Conservation (phyloP, 441 rosid genomes). For the Erysimum cheiri region DNA sequence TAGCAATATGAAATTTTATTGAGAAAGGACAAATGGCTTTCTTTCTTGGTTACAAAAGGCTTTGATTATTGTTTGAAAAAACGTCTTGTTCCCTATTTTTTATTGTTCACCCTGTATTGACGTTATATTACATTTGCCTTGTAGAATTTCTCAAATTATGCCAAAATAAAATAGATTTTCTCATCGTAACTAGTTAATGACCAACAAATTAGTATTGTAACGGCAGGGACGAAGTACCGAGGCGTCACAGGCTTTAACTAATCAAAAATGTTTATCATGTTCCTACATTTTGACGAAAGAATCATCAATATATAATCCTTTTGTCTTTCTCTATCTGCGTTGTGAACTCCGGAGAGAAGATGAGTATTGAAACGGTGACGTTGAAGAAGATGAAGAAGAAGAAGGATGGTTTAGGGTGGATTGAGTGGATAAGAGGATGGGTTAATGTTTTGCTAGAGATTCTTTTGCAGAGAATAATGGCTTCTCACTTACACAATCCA, state of each 20-base stretch:
- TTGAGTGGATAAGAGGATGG: conserved; percentile 91
- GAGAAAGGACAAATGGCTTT: neutral
- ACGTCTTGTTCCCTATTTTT: neutral
- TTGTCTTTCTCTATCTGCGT: conserved; percentile 11
- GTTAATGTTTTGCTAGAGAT: conserved; percentile 60
- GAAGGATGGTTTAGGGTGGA: conserved; percentile 75
- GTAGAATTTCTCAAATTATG: neutral
- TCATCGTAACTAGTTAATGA: no score
- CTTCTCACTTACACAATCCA: conserved; percentile 70
- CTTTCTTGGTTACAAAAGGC: conserved; percentile 1
- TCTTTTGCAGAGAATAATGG: conserved; percentile 79
- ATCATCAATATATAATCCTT: conserved; percentile 17
- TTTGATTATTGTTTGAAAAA: neutral
- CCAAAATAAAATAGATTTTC: neutral
- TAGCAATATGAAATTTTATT: neutral
- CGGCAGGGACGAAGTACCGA: conserved; percentile 18
- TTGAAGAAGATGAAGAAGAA: conserved; percentile 42
- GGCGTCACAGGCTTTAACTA: conserved; percentile 27
- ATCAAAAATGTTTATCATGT: conserved; percentile 22
- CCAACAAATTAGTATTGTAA: neutral
- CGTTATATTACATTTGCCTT: neutral
- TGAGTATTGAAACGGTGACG: conserved; percentile 23
- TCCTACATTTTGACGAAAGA: neutral
- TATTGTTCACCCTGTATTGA: no score
- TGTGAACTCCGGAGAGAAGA: conserved; percentile 22